Conservation (phyloP, 139 green algal genomes). For the Dunaliella primolecta region DNA sequence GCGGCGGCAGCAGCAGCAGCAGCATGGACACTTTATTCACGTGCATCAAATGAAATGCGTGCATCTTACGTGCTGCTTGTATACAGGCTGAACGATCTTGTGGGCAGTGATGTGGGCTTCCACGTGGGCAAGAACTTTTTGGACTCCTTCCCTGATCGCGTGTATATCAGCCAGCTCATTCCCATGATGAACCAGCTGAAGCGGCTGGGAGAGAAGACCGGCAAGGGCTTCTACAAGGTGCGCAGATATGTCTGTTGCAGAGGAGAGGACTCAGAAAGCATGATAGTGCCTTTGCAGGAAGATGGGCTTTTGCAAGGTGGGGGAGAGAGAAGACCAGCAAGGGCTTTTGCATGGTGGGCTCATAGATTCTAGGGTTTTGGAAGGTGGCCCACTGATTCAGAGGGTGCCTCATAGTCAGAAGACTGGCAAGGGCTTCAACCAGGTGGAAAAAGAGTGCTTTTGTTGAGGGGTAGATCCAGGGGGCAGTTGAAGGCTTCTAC, state of each 20-base stretch:
- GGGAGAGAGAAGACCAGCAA: neutral
- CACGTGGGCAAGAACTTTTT: constrained; percentile 94
- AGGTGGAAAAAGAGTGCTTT: no score
- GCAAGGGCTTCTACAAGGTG: constrained; percentile 89
- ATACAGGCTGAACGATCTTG: constrained; percentile 49
- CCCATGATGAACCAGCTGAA: constrained; percentile 74
- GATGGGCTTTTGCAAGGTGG: no score
- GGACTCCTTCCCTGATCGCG: constrained; percentile 84
- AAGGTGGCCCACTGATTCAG: no score
- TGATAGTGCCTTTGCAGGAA: no score
- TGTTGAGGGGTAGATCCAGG: no score
- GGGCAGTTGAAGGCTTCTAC: no score
- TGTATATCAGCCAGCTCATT: constrained; percentile 77
- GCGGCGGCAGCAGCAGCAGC: no score
- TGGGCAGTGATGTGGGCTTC: constrained; percentile 77
- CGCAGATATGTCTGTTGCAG: neutral
- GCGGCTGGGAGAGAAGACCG: constrained; percentile 92
- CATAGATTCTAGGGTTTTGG: neutral
- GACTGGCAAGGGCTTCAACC: no score
- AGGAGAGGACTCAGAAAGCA: neutral
- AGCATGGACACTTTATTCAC: no score
- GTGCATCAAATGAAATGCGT: no score
- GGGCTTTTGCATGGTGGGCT: neutral
- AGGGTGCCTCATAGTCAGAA: no score
- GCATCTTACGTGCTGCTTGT: no score